Conservation (phyloP, 495 filamentous ascomycete genomes). For the Venustampulla echinocandica region DNA sequence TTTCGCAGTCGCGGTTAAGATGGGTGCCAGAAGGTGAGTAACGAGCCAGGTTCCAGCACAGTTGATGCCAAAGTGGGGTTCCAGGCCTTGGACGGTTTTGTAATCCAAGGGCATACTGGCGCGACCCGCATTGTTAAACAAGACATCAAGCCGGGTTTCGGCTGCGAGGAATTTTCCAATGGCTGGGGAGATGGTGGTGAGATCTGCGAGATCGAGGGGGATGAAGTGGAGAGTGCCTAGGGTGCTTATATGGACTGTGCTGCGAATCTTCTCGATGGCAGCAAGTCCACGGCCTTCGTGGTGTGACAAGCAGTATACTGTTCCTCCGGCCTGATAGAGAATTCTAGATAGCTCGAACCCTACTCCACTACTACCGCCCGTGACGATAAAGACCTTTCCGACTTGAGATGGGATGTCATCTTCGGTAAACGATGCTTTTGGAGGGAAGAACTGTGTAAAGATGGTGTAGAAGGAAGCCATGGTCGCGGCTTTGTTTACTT, state of each 20-base stretch:
- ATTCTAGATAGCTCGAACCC: conserved; percentile 33
- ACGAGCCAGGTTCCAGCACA: conserved; percentile 34
- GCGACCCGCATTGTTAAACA: conserved; percentile 51
- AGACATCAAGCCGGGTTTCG: conserved; percentile 40
- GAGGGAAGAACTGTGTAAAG: conserved; percentile 23
- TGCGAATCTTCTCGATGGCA: conserved; percentile 31
- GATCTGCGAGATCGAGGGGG: conserved; percentile 38
- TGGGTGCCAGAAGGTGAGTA: conserved; percentile 37
- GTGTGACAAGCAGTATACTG: no score
- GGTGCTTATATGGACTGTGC: neutral
- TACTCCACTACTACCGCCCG: conserved; percentile 16
- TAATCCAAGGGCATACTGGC: conserved; percentile 20
- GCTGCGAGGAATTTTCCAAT: conserved; percentile 31
- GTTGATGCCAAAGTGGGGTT: conserved; percentile 33
- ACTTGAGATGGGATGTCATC: conserved; percentile 5
- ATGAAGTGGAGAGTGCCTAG: conserved; percentile 35
- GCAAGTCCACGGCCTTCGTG: conserved; percentile 38
- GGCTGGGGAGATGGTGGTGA: conserved; percentile 39
- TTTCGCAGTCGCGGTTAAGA: conserved; percentile 30
- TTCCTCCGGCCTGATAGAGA: conserved; percentile 38
- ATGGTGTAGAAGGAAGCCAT: no score
- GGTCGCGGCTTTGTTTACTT: no score
- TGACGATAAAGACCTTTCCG: conserved; percentile 19
- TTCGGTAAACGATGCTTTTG: conserved; percentile 16
- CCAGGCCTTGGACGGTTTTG: conserved; percentile 31